These are phyloP conservation scores for Haplosporangium gracile DNA, from an alignment of 192 early-diverging fungal genomes.

Conservation along the genomic window DNA sequence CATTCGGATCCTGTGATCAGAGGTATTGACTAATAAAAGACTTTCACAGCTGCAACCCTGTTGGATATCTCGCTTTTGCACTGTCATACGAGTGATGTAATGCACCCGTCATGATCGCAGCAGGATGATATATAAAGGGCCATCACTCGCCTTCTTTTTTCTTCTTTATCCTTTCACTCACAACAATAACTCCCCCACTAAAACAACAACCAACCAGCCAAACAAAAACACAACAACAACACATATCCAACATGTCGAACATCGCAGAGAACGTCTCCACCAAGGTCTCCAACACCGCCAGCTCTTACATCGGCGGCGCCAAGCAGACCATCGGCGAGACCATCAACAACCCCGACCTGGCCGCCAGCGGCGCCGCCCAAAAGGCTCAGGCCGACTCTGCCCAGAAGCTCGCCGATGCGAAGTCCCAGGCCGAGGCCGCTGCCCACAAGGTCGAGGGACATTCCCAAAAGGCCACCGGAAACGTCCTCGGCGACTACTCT, in stretches of 20 bases:
- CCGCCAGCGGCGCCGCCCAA: constrained; percentile 30
- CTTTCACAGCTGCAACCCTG: too few species aligned
- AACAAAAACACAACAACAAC: not conserved
- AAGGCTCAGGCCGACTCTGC: constrained; percentile 33
- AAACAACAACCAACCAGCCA: not conserved
- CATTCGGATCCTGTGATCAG: not conserved
- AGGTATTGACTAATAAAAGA: not conserved
- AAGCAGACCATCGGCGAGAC: constrained; percentile 34
- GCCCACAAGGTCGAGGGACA: constrained; percentile 17
- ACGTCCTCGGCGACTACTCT: constrained; percentile 8
- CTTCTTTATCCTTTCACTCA: not conserved
- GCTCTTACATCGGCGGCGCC: constrained; percentile 14
- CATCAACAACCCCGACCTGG: constrained; percentile 18
- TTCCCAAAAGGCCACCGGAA: constrained; percentile 22
- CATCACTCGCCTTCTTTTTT: not conserved
- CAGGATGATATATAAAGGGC: not conserved
- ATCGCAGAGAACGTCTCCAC: not conserved
- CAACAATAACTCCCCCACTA: not conserved
- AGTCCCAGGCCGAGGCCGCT: constrained; percentile 14
- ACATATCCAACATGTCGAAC: not conserved
- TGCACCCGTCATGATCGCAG: not conserved
- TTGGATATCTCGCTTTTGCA: not conserved
- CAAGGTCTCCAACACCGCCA: constrained; percentile 29
- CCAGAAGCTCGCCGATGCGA: constrained; percentile 15
- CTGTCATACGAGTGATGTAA: not conserved